Base-by-base conservation (phyloP, 495 filamentous ascomycete genomes). In the Pyrenopolyporus hunteri region DNA sequence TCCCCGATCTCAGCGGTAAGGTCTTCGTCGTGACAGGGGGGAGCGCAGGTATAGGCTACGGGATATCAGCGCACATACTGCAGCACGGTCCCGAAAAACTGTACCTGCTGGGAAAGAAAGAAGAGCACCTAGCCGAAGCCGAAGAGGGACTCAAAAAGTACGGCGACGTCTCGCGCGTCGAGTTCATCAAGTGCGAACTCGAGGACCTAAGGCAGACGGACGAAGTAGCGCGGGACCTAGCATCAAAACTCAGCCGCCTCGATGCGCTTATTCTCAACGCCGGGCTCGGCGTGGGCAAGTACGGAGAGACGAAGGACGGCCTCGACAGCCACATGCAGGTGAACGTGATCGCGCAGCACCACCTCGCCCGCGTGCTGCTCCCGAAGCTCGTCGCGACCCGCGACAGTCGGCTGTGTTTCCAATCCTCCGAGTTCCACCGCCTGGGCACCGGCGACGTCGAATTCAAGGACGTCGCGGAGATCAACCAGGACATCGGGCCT, bases 391-490 rank as follows among this genome's bases (percentile, higher is more conserved):
- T 68, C 20, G 44, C 58, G 8, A 71, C 68, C 7, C 56, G 29
- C 49, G 29, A 60, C 54, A 73, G 54, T 16, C 64, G 47, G 10
- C 37, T 42, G 25, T 68, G 31, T 33, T 70, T 80, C 43, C 77
- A 82, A 58, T 80, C 84, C 8, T 82, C 78, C 37, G 80, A 84
- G 54, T 70, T 84, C 20, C 85, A 87, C 60, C 76, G 78, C 43
- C 46, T 68, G 28, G 70, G 74, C 11, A 80, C 79, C 3, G 72
- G 74, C 23, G 68, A 70, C 22, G 71, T 77, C 45, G 66, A 73
- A 4, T 87, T 85, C 68, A 67, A 64, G 8, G 70, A 68, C 31
- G 40, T 83, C 3, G 73, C 73, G 1, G 83, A 86, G 62, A 81
- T 87, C 46, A 87, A 86, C 62, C 63, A 76, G 44, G 76, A 80